Base-by-base conservation (phyloP, 371 early-diverging fungal species). In the Coemansia sp. region DNA sequence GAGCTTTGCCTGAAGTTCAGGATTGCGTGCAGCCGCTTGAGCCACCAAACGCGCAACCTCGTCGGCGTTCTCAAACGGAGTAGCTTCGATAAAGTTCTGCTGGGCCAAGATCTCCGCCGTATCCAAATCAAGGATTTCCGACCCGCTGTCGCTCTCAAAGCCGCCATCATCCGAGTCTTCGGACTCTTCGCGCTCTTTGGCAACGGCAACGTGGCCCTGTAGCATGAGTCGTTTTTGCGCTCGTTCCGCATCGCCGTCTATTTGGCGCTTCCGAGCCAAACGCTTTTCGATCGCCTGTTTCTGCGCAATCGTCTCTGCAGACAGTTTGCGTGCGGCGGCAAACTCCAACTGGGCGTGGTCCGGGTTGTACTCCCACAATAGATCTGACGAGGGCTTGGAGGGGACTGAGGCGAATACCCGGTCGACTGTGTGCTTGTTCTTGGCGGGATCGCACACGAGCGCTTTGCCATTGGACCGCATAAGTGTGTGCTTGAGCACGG, bases 381-480 rank as follows among this genome's bases (percentile, higher is more conserved):
- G 63, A 7, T 81, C 64, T 12, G 54, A 44, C 19, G 79, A 70
- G 28, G 81, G 70, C 41, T 86, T 87, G 74, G 83, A 78, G 3
- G 71, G 66, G 2, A 79, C 84, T 21, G 82, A 74, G 19, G 85
- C 84, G 63, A 84, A 85, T 4, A 92, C 70, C 57, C 88, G 90
- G 28, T 83, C 84, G 61, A 89, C 77, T 51, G 85, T 89, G 62
- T 89, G 85, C 70, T 90, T 88, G 76, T 90, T 88, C 51, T 87
- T 85, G 1, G 82, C 80, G 0, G 93, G 93, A 64, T 93, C 92
- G 67, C 85, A 88, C 0, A 83, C 86, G 70, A 91, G 80, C 83
- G 48, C 7, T 44, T 63, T 60, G 28, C 76, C 76, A 39, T 71
- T 63, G n/a, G 66, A 62, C 58, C 61, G 82, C 24, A 67, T 63